Evolutionary conservation across 257 asterid genomes (phyloP).

Genomic region (Capsicum baccatum): DNA sequence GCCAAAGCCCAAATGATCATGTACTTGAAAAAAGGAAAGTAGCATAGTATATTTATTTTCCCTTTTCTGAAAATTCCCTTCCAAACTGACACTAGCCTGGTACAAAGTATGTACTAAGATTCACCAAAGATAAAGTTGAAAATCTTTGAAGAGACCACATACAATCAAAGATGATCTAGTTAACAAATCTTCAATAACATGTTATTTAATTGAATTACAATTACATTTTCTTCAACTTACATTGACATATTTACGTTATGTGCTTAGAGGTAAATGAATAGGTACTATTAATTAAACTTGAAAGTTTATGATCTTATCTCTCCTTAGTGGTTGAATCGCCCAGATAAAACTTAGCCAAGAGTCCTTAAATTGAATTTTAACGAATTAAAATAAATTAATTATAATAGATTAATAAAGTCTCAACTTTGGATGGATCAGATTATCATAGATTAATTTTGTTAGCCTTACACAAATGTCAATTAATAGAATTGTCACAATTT

Average conservation of each 20-base stretch:
- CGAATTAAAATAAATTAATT: too few relatives aligned
- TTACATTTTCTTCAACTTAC: background rate
- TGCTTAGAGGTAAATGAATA: too few relatives aligned
- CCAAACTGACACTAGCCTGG: background rate
- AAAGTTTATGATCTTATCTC: background rate
- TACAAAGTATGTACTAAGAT: background rate
- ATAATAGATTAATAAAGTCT: too few relatives aligned
- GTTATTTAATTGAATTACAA: background rate
- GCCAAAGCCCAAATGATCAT: background rate
- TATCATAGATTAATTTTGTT: too few relatives aligned
- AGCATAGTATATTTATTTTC: conserved; percentile 6
- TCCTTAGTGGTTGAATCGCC: background rate
- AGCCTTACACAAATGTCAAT: too few relatives aligned
- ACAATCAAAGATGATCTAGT: background rate
- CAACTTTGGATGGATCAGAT: too few relatives aligned
- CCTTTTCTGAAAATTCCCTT: background rate
- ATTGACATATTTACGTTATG: background rate
- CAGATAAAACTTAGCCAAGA: background rate
- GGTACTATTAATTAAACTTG: too few relatives aligned
- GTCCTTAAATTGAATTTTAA: background rate
- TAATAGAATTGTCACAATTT: too few relatives aligned
- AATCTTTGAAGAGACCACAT: background rate
- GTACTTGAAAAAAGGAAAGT: background rate
- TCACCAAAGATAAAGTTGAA: background rate
- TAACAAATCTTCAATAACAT: background rate